Conservation (phyloP, 164 flowering plant genomes). For the Dillenia turbinata region DNA sequence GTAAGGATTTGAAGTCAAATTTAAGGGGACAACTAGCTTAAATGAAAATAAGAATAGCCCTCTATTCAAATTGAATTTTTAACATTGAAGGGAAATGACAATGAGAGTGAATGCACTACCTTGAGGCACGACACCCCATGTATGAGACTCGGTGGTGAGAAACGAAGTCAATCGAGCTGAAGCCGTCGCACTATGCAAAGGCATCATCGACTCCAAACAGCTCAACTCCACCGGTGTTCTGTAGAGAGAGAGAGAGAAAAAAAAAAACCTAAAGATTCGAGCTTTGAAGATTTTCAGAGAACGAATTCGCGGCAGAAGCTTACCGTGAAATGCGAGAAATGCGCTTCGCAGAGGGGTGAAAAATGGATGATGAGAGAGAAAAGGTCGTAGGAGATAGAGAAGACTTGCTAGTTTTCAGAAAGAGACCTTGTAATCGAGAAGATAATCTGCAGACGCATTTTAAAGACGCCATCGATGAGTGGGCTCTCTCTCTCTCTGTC, state of each 20-base stretch:
- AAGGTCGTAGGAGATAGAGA: constrained; percentile 8
- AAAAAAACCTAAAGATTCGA: background rate
- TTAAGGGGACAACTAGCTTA: background rate
- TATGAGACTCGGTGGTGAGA: constrained; percentile 12
- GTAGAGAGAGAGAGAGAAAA: background rate
- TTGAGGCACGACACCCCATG: constrained; percentile 19
- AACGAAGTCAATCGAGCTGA: constrained; percentile 14
- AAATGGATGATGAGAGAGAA: constrained; percentile 4
- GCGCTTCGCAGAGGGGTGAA: constrained; percentile 20
- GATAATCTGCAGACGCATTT: constrained; percentile 27
- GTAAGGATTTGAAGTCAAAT: background rate
- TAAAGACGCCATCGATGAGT: constrained; percentile 25
- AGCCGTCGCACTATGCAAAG: constrained; percentile 14
- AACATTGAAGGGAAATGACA: background rate
- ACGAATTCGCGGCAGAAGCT: background rate
- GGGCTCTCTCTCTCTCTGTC: too few relatives aligned
- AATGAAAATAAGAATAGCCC: background rate
- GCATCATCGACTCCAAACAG: constrained; percentile 9
- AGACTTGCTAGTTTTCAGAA: constrained; percentile 8
- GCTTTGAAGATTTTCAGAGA: background rate
- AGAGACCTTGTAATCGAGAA: constrained; percentile 22
- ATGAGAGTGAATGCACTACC: constrained; percentile 11
- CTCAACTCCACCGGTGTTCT: constrained; percentile 13
- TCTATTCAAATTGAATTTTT: background rate
- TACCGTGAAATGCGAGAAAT: constrained; percentile 32